A percentile compares a stretch with the other conserved stretches of the same genome.
Evolutionary conservation across 2,329 filamentous ascomycete species (phyloP).

Genomic region (Ploettnerulaceae sp.): DNA sequence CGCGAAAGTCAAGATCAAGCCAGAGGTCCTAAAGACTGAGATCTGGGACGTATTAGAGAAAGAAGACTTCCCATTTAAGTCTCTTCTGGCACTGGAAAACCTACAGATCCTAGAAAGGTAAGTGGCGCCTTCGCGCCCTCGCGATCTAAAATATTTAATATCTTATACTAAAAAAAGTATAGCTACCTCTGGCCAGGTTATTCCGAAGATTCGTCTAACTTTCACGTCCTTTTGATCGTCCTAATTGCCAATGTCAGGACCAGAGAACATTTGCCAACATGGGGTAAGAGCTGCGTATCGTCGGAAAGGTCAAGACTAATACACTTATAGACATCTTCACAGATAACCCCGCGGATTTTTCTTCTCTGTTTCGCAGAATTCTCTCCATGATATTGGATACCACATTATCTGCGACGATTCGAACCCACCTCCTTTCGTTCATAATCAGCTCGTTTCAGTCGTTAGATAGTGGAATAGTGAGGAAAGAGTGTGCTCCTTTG

Average conservation of each 20-base stretch:
- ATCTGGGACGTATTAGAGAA: conserved; percentile 87
- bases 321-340: conserved; percentile 64
- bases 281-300: conserved; percentile 54
- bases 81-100: conserved; percentile 79
- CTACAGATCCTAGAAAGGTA: conserved; percentile 84
- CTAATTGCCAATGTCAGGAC: conserved; percentile 84
- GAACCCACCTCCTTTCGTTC: conserved; percentile 82
- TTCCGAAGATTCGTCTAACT: conserved; percentile 80
- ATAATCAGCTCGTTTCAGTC: conserved; percentile 91
- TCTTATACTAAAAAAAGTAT: conserved; percentile 31
- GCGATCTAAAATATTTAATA: background rate
- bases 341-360: conserved; percentile 75
- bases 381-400: conserved; percentile 78
- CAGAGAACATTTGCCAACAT: conserved; percentile 79
- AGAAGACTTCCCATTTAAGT: conserved; percentile 71
- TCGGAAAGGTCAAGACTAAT: conserved; percentile 11
- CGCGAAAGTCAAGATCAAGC: conserved; percentile 66
- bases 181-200: conserved; percentile 96
- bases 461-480: conserved; percentile 78
- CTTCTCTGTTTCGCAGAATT: conserved; percentile 80
- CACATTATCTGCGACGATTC: conserved; percentile 60
- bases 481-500: conserved; percentile 92
- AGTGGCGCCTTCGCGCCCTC: conserved; percentile 20
- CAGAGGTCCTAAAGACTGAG: conserved; percentile 75
- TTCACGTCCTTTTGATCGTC: conserved; percentile 82